Percentiles rank a stretch among this genome's conserved stretches.
phyloP scores from a whole-genome alignment of 225 moss, liverwort and hornwort species.

The Pseudoscleropodium purum region DNA sequence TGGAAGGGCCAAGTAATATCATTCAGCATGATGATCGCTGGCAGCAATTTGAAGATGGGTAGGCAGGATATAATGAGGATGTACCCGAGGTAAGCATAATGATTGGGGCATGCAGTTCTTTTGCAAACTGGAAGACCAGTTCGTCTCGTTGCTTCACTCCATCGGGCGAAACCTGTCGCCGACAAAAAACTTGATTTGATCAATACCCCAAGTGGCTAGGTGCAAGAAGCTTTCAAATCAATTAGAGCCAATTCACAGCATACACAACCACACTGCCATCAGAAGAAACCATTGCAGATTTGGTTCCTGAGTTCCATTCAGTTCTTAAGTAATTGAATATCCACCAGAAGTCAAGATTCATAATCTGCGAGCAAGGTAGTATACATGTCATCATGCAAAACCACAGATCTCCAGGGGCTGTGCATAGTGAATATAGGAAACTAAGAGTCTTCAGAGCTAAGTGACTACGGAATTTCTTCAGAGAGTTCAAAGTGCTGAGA shows the following conservation, averaged over 20 bases:
- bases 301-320: background rate
- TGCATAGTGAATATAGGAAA: background rate
- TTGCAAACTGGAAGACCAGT: slow-evolving; percentile 78
- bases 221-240: background rate
- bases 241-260: background rate
- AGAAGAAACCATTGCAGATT: background rate
- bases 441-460: background rate
- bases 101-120: slow-evolving; percentile 49
- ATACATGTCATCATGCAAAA: background rate
- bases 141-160: slow-evolving; percentile 75
- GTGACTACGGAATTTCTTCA: background rate
- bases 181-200: background rate
- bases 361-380: background rate
- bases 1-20: background rate
- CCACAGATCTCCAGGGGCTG: background rate
- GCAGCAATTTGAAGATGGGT: background rate
- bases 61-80: background rate
- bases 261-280: background rate
- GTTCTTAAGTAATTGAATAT: background rate
- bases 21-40: background rate
- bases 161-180: slow-evolving; percentile 53
- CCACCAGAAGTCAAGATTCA: background rate
- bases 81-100: slow-evolving; percentile 94
- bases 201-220: background rate
- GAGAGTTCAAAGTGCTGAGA: background rate